Percentiles rank a stretch among this genome's conserved stretches.
Conservation (phyloP, 2,329 filamentous ascomycete genomes). For the Diaporthe caulivora region DNA sequence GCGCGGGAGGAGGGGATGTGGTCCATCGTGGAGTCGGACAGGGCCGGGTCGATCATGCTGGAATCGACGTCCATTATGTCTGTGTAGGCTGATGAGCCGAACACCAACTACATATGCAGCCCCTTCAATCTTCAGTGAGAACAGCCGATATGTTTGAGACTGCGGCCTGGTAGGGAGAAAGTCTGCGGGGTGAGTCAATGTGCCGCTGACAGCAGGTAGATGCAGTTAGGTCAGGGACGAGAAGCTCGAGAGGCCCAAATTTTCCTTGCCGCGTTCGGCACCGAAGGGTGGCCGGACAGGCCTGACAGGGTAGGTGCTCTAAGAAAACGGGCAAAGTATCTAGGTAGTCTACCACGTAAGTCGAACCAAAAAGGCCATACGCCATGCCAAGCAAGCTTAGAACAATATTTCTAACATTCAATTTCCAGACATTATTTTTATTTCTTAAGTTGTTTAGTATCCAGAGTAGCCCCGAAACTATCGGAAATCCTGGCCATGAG, state of each 20-base stretch:
- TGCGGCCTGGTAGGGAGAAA: background rate
- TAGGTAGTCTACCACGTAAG: too few species aligned
- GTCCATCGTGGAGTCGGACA: slow-evolving; percentile 32
- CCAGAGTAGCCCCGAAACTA: background rate
- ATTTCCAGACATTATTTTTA: background rate
- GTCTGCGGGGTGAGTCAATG: background rate
- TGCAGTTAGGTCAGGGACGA: slow-evolving; percentile 22
- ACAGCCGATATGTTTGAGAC: background rate
- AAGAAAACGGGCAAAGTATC: too few species aligned
- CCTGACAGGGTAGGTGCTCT: background rate
- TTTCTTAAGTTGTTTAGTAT: background rate
- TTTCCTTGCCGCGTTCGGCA: slow-evolving; percentile 29
- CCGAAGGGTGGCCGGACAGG: background rate
- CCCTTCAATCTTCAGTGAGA: background rate
- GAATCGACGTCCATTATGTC: slow-evolving; percentile 35
- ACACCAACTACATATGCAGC: too few species aligned
- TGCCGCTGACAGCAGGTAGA: background rate
- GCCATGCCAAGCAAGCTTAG: background rate
- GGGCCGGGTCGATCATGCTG: slow-evolving; percentile 35
- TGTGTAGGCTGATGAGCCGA: background rate
- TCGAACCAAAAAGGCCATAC: background rate
- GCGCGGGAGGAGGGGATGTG: background rate
- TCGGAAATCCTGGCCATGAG: background rate
- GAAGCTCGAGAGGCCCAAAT: slow-evolving; percentile 15
- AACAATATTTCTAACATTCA: background rate